Evolutionary conservation across 768 basidiomycete genomes (phyloP).

Genomic region (Astraeus odoratus): DNA sequence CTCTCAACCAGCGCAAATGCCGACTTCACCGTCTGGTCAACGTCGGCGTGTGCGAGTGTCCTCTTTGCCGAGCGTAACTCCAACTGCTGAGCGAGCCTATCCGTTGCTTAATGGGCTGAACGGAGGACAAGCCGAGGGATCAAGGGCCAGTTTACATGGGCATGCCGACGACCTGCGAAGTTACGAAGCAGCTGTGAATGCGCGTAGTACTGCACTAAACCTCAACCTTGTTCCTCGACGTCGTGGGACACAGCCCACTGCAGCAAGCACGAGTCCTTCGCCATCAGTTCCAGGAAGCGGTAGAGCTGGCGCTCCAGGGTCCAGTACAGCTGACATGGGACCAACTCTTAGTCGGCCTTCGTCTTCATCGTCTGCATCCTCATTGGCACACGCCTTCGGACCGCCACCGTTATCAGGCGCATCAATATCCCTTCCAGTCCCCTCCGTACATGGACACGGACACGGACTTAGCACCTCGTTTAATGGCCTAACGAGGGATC

Average conservation of each 20-base stretch:
- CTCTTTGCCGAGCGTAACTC: conserved; percentile 68
- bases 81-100: conserved; percentile 30
- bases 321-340: conserved; percentile 13
- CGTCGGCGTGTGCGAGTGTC: conserved; percentile 49
- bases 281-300: conserved; percentile 3
- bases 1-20: conserved; percentile 10
- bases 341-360: conserved; percentile 29
- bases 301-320: neutral
- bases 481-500: conserved; percentile 11
- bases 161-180: conserved; percentile 56
- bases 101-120: conserved; percentile 17
- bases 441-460: conserved; percentile 8
- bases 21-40: conserved; percentile 24
- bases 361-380: conserved; percentile 32
- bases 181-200: conserved; percentile 72
- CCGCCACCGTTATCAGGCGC: conserved; percentile 20
- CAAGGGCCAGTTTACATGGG: conserved; percentile 37
- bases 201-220: conserved; percentile 53
- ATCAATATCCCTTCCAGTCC: conserved; percentile 30
- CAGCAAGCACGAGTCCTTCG: conserved; percentile 9
- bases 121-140: conserved; percentile 20
- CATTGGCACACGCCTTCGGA: conserved; percentile 38
- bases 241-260: conserved; percentile 18
- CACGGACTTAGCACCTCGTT: neutral
- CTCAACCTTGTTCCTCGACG: conserved; percentile 47